These are phyloP conservation scores for Tetrapisispora arboricola DNA, from an alignment of 805 yeast genomes.

Conservation along the genomic window DNA sequence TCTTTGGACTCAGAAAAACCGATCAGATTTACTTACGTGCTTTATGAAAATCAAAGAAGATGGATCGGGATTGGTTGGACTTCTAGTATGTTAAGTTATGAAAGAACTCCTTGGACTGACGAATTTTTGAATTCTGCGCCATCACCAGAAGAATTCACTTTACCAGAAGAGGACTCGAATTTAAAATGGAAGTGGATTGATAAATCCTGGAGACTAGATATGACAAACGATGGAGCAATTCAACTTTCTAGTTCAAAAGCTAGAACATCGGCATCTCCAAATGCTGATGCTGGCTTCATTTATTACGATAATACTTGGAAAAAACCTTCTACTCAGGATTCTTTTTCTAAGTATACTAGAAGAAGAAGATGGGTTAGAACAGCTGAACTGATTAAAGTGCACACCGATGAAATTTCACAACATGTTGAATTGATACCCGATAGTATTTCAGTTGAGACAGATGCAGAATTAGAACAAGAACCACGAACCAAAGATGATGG, in stretches of 20 bases:
- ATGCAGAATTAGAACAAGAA: neutral
- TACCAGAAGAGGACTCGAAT: conserved; percentile 64
- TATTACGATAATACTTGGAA: conserved; percentile 94
- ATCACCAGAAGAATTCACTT: conserved; percentile 62
- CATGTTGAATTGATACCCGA: too few relatives aligned
- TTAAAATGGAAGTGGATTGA: conserved; percentile 95
- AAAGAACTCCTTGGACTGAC: conserved; percentile 95
- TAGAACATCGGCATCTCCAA: conserved; percentile 52
- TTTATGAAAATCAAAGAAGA: conserved; percentile 89
- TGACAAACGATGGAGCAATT: conserved; percentile 79
- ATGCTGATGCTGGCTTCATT: conserved; percentile 73
- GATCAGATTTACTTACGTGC: conserved; percentile 74
- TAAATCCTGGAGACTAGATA: conserved; percentile 80
- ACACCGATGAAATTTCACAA: conserved; percentile 4
- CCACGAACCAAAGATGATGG: neutral
- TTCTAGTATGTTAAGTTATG: conserved; percentile 78
- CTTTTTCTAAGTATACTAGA: conserved; percentile 84
- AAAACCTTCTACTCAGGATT: conserved; percentile 76
- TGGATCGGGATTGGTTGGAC: conserved; percentile 99
- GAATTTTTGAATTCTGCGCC: conserved; percentile 83
- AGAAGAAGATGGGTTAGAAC: conserved; percentile 94
- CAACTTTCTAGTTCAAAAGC: conserved; percentile 55
- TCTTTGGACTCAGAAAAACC: conserved; percentile 33
- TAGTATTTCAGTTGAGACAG: too few relatives aligned
- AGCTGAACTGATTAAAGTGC: conserved; percentile 57